Evolutionary conservation across 2,329 filamentous ascomycete species (phyloP).

Genomic region (Bisporella sp.): DNA sequence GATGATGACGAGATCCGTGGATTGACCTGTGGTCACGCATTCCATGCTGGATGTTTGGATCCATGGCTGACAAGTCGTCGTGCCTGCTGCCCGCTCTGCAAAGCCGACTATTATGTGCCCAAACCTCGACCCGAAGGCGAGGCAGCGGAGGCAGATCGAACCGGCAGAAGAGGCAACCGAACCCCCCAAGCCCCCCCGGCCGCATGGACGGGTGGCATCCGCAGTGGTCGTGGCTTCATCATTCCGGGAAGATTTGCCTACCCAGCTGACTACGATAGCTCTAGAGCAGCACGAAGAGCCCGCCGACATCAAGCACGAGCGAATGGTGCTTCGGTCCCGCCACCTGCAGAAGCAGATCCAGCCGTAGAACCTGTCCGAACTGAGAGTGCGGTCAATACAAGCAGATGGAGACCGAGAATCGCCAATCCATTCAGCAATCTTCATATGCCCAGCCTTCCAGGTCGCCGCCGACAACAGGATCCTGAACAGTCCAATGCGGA

Average conservation of each 20-base stretch:
- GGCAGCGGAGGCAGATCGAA: conserved; percentile 19
- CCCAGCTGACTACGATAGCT: conserved; percentile 2
- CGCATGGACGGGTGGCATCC: conserved; percentile 20
- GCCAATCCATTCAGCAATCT: conserved; percentile 21
- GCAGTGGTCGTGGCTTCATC: conserved; percentile 18
- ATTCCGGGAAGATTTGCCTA: conserved; percentile 17
- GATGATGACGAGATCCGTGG: conserved; percentile 94
- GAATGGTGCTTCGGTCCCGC: conserved; percentile 4
- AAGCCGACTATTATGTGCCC: conserved; percentile 93
- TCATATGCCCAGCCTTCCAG: conserved; percentile 16
- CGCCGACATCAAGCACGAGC: conserved; percentile 6
- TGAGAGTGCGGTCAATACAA: conserved; percentile 5
- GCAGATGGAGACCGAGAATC: conserved; percentile 18
- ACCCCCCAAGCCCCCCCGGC: conserved; percentile 20
- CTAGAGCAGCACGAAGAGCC: conserved; percentile 11
- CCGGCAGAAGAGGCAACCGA: conserved; percentile 19
- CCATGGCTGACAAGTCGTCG: conserved; percentile 93
- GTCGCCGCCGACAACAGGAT: conserved; percentile 13
- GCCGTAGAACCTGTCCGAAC: conserved; percentile 3
- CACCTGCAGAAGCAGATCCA: conserved; percentile 1
- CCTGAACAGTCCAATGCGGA: conserved; percentile 6
- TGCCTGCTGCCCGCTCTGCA: conserved; percentile 95
- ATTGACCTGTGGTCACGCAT: conserved; percentile 92
- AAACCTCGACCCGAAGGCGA: conserved; percentile 62
- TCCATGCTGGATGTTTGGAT: conserved; percentile 92